These are phyloP conservation scores for Xylariales sp. DNA, from an alignment of 2,329 filamentous ascomycete genomes.

Conservation along the genomic window DNA sequence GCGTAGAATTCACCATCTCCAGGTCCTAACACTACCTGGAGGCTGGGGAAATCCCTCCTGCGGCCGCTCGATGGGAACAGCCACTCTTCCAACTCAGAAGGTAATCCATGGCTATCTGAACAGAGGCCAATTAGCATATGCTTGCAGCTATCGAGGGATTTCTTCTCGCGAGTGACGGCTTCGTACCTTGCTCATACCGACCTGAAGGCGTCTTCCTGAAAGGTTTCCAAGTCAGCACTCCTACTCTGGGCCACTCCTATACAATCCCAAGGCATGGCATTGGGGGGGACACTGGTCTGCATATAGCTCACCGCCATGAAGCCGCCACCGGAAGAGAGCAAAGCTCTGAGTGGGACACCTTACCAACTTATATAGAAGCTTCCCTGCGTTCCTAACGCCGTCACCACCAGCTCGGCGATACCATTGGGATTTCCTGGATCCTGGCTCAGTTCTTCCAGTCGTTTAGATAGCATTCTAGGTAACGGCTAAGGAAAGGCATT, in stretches of 20 bases:
- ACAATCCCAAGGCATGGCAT: no score
- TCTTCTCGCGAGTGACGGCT: no score
- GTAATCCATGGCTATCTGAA: conserved; percentile 23
- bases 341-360: no score
- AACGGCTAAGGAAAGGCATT: conserved; percentile 3
- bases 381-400: conserved; percentile 24
- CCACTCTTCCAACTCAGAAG: conserved; percentile 21
- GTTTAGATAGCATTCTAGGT: conserved; percentile 21
- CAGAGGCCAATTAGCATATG: background rate
- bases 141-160: background rate
- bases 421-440: conserved; percentile 19
- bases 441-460: conserved; percentile 19
- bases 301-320: no score
- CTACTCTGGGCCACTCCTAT: no score
- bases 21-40: conserved; percentile 24
- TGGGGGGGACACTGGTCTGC: no score
- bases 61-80: conserved; percentile 24
- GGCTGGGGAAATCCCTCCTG: conserved; percentile 23
- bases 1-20: conserved; percentile 24
- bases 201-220: conserved; percentile 24
- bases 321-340: no score
- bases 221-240: no score
- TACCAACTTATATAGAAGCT: conserved; percentile 28
- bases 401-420: conserved; percentile 26
- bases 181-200: conserved; percentile 23